A percentile compares a stretch with the other conserved stretches of the same genome.
phyloP scores from a whole-genome alignment of 768 basidiomycete species.

The Dioszegia hungarica region DNA sequence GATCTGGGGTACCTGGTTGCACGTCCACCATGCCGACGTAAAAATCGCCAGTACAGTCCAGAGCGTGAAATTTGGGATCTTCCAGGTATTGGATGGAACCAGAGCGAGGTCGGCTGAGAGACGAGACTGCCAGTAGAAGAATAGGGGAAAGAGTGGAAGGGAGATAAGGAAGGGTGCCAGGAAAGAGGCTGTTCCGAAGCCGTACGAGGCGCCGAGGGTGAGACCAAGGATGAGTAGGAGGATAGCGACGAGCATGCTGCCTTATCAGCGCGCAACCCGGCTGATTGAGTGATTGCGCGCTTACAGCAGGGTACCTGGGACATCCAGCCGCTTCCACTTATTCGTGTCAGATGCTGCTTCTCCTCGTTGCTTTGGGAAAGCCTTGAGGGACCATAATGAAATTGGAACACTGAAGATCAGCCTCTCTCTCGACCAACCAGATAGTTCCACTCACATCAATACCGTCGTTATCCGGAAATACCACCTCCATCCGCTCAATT shows the following conservation, averaged over 20 bases:
- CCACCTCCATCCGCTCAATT: conserved; percentile 40
- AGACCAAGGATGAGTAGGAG: conserved; percentile 37
- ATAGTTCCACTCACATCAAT: background rate
- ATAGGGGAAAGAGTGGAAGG: conserved; percentile 17
- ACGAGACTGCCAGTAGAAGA: conserved; percentile 32
- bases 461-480: conserved; percentile 19
- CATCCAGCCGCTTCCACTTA: conserved; percentile 22
- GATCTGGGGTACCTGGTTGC: conserved; percentile 20
- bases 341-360: background rate
- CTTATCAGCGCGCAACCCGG: background rate
- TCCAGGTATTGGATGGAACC: conserved; percentile 36
- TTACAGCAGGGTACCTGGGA: conserved; percentile 4
- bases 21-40: conserved; percentile 26
- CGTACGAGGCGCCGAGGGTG: conserved; percentile 37
- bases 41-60: conserved; percentile 26
- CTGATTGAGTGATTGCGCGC: no score
- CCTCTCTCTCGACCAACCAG: background rate
- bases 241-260: conserved; percentile 25
- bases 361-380: conserved; percentile 14
- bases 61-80: conserved; percentile 34
- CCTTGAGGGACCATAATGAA: conserved; percentile 12
- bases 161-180: conserved; percentile 34
- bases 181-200: conserved; percentile 27
- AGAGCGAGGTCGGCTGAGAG: conserved; percentile 16
- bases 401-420: conserved; percentile 2